Evolutionary conservation across 2,329 filamentous ascomycete species (phyloP).

Genomic region (Ophiocordyceps australis): DNA sequence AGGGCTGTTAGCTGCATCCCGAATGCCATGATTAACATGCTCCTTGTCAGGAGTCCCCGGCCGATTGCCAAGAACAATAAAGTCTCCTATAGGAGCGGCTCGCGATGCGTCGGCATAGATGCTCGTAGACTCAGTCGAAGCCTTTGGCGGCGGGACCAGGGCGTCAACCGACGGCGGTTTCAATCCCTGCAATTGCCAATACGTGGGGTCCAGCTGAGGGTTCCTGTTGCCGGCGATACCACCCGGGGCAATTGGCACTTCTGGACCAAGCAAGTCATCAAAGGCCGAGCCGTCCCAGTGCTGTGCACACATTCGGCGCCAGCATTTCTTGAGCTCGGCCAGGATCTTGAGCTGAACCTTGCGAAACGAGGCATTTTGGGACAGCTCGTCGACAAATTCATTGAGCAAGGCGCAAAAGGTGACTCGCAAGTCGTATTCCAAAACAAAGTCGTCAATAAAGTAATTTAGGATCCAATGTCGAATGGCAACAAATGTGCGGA

Average conservation of each 20-base stretch:
- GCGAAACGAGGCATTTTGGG: conserved; percentile 19
- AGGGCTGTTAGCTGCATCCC: conserved; percentile 22
- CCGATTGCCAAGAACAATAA: conserved; percentile 22
- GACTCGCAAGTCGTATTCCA: conserved; percentile 53
- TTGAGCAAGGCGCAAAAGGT: conserved; percentile 75
- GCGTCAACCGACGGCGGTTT: conserved; percentile 25
- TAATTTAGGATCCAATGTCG: conserved; percentile 98
- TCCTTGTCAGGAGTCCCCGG: conserved; percentile 32
- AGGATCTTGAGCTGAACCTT: conserved; percentile 65
- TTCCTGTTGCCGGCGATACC: conserved; percentile 48
- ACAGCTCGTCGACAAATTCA: conserved; percentile 37
- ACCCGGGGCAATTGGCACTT: conserved; percentile 56
- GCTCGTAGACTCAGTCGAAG: conserved; percentile 7
- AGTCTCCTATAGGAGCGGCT: conserved; percentile 26
- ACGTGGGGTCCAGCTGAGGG: conserved; percentile 32
- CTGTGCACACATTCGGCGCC: conserved; percentile 74
- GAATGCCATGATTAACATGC: conserved; percentile 8
- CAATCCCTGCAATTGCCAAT: conserved; percentile 28
- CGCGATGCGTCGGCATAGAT: conserved; percentile 26
- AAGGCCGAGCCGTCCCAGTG: conserved; percentile 72
- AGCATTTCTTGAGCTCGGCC: conserved; percentile 89
- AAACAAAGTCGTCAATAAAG: conserved; percentile 83
- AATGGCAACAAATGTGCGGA: conserved; percentile 85
- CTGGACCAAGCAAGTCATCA: conserved; percentile 39
- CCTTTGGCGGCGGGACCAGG: conserved; percentile 12